A percentile compares a stretch with the other conserved stretches of the same genome.
phyloP scores from a whole-genome alignment of 192 early-diverging fungal genomes.

The Gryganskiella cystojenkinii region DNA sequence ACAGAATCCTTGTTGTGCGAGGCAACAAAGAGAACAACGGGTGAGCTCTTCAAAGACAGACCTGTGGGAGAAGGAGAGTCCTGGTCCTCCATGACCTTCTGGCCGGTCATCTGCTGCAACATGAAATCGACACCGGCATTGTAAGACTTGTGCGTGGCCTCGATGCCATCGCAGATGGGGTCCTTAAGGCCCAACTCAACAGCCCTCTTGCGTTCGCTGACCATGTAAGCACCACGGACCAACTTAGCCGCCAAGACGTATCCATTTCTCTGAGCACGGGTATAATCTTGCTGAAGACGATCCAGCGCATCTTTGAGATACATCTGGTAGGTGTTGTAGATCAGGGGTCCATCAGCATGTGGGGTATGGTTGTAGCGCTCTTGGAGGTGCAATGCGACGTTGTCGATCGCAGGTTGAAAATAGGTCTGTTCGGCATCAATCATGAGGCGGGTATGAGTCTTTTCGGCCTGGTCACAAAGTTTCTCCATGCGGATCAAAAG shows the following conservation, averaged over 20 bases:
- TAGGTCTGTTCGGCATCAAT: slow-evolving; percentile 95
- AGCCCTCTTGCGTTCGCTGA: slow-evolving; percentile 71
- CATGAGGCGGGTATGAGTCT: slow-evolving; percentile 77
- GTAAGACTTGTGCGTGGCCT: slow-evolving; percentile 86
- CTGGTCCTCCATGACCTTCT: slow-evolving; percentile 3
- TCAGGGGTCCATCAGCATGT: slow-evolving; percentile 62
- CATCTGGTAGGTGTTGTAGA: slow-evolving; percentile 98
- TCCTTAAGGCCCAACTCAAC: slow-evolving; percentile 70
- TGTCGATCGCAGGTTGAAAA: slow-evolving; percentile 95
- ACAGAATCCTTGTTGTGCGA: slow-evolving; percentile 90
- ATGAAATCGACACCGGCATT: slow-evolving; percentile 79
- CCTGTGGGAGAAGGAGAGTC: slow-evolving; percentile 1
- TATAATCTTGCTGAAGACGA: slow-evolving; percentile 73
- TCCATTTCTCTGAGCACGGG: slow-evolving; percentile 72
- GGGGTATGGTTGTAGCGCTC: slow-evolving; percentile 72
- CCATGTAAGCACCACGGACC: slow-evolving; percentile 68
- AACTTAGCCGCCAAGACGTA: slow-evolving; percentile 87
- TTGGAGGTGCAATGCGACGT: slow-evolving; percentile 76
- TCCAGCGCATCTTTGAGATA: slow-evolving; percentile 77
- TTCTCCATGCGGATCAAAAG: slow-evolving; percentile 74
- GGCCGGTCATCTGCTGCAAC: slow-evolving; percentile 61
- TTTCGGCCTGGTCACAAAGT: slow-evolving; percentile 70
- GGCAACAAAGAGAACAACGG: slow-evolving; percentile 85
- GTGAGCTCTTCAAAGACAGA: slow-evolving; percentile 35
- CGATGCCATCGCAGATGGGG: slow-evolving; percentile 84